Base-by-base conservation (phyloP, 352 stramenopile species). In the Elongisporangium prolatum region DNA sequence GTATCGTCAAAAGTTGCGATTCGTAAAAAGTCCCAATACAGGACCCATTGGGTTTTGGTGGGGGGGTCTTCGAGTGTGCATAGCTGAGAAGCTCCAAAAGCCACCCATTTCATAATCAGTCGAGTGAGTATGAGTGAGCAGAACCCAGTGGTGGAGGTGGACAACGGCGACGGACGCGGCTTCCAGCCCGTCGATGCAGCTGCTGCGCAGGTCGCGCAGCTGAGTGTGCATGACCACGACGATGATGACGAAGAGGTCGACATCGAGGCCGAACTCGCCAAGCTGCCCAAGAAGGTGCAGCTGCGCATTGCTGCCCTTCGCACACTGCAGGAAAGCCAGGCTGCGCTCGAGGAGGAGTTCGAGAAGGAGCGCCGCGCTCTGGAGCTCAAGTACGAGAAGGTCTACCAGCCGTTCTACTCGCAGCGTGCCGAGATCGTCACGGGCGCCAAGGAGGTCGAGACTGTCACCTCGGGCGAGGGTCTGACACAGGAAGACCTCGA, bases 301-400 rank as follows among this genome's bases (percentile, higher is more conserved):
- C 70, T 89, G 57, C 80, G 83, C 52, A 67, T 92, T 21, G 78
- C 74, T 10, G 80, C 78, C 25, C 69, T 92, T 37, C 80, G 80
- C n/a, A 81, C 78, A 68, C 69, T 92, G n/a, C 80, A 84, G 69
- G 81, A 94, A 60, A 64, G 84, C 48, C 85, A 94, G 59, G 77
- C 76, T 7, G 74, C 80, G 58, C 64, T 94, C 37, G 83, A 94
- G 56, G 83, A 89, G 61, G 64, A 89, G 67, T 94, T 94, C 50
- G 83, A 94, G 69, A 91, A 91, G 69, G 83, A 94, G 65, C 85
- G 83, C 58, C 88, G 88, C 65, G 53, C 66, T 49, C 69, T 94
- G 17, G 83, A 94, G 69, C 81, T 94, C 53, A 94, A 94, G 71
- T 94, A 94, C 62, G 83, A 94, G 68, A 92, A 91, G 69, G 73